Evolutionary conservation across 2,329 filamentous ascomycete genomes (phyloP).

Genomic region (Trichophyton equinum): DNA sequence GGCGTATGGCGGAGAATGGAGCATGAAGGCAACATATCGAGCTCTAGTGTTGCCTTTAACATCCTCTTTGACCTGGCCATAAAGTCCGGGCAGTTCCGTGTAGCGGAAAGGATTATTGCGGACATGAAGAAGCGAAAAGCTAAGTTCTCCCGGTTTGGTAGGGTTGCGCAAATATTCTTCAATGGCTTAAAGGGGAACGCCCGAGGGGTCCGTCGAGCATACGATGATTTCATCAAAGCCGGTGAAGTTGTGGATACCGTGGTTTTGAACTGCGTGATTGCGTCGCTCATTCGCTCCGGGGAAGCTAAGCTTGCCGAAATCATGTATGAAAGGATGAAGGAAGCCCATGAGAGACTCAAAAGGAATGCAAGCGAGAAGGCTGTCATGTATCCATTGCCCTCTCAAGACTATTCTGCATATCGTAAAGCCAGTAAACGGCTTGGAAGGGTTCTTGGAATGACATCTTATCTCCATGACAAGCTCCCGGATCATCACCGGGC

Average conservation of each 20-base stretch:
- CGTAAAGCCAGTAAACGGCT: conserved; percentile 32
- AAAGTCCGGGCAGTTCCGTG: conserved; percentile 67
- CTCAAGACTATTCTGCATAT: conserved; percentile 26
- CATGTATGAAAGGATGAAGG: conserved; percentile 76
- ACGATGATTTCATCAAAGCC: conserved; percentile 67
- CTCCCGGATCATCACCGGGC: conserved; percentile 45
- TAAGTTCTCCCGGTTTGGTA: conserved; percentile 62
- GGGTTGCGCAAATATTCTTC: conserved; percentile 71
- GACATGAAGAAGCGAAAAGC: conserved; percentile 65
- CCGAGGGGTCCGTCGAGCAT: conserved; percentile 61
- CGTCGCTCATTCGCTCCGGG: conserved; percentile 60
- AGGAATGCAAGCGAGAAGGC: conserved; percentile 19
- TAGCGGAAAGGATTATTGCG: conserved; percentile 72
- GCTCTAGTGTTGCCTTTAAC: conserved; percentile 76
- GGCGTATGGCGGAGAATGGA: conserved; percentile 88
- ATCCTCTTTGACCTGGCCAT: conserved; percentile 81
- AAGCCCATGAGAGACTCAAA: conserved; percentile 33
- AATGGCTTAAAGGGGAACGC: conserved; percentile 64
- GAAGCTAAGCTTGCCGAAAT: conserved; percentile 66
- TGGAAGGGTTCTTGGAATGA: conserved; percentile 36
- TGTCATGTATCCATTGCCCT: conserved; percentile 16
- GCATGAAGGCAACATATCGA: conserved; percentile 48
- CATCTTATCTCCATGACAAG: conserved; percentile 31
- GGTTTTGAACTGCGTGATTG: conserved; percentile 76
- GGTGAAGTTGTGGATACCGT: conserved; percentile 82